Base-by-base conservation (phyloP, 2,329 filamentous ascomycete genomes). In the Trichoderma endophyticum region DNA sequence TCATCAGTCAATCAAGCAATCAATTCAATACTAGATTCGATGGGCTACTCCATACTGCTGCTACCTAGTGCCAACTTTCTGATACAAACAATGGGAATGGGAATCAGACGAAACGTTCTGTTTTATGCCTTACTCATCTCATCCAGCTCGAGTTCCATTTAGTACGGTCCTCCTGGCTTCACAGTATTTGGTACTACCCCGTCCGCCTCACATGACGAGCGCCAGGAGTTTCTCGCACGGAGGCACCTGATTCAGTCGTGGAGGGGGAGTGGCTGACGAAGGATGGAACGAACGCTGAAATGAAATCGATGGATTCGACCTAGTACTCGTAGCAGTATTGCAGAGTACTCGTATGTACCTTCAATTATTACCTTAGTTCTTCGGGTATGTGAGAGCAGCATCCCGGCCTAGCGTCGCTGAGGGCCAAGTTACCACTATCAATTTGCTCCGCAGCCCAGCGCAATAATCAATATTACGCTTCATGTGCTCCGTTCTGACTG, bases 211-310 rank as follows among this genome's bases (percentile, higher is more conserved):
- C 56, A 61, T 61, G 70, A 71, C 63, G 39, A 59, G 57, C 70
- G 64, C 48, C 70, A 72, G 64, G 4, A 21, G 36, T 61, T 72
- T 21, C 57, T 69, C 70, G 70, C 70, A 72, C 63, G 70, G 70
- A 72, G 70, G 56, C 63, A 69, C 70, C 70, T 72, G 64, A 72
- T 72, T 54, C 70, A 61, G 39, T 36, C 28, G n/a, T 54, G 57
- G 70, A 72, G 64, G 70, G 70, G 70, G 62, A 63, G 57, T 51
- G 69, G 60, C 61, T 65, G 62, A 66, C 51, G 61, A 51, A 71
- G 62, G 61, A 48, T 65, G 60, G 39, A 71, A 64, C 59, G 51
- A 60, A 60, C 28, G 57, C 57, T 59, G 21, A 51, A 60, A 39
- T 65, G 63, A 68, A 56, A 18, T 36, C 34, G 63, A 56, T 64